Base-by-base conservation (phyloP, 2,329 filamentous ascomycete species). In the Hypoxylon sp. region DNA sequence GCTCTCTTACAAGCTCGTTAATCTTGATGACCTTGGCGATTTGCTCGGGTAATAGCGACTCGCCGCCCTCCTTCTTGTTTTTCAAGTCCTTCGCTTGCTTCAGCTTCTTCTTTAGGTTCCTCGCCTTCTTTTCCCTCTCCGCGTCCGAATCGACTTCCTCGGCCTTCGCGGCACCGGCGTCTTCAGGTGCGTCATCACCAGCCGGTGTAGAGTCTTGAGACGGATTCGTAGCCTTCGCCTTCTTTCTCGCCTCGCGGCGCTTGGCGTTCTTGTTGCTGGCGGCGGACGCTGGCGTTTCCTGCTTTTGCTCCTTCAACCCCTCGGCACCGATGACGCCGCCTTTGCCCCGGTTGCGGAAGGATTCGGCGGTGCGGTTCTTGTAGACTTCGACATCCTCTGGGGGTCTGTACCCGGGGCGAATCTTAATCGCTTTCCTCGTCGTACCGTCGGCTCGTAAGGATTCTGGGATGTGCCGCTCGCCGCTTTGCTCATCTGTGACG, bases 1-100 rank as follows among this genome's bases (percentile, higher is more conserved):
- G 80, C 76, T 98, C 94, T 11, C 93, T 87, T 60, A 97, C 89
- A 52, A 99, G 85, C 80, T 99, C 95, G 67, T 92, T 93, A 76
- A 99, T 97, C 79, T 95, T 97, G 77, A 97, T 96, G 57, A 99
- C 92, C 81, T 99, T 99, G 71, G 94, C 93, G 68, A 98, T 90
- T 80, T 99, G 95, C 80, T 99, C 95, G 0, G 94, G 94, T 24
- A 98, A 83, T 64, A 99, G 80, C 4, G 87, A 84, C 75, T 92
- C 91, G 19, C 95, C 95, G 58, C 88, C 89, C 22, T 97, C 92
- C 78, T 97, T 97, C 84, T 97, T 97, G 72, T 89, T 90, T 75
- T 93, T 91, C 56, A 99, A 83, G 1, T 98, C 95, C 70, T 89
- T 91, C 3, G 95, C 94, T 77, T 99, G 95, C 73, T 94, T 91